These are phyloP conservation scores for Davidsoniella virescens DNA, from an alignment of 2,329 filamentous ascomycete genomes.

Conservation along the genomic window DNA sequence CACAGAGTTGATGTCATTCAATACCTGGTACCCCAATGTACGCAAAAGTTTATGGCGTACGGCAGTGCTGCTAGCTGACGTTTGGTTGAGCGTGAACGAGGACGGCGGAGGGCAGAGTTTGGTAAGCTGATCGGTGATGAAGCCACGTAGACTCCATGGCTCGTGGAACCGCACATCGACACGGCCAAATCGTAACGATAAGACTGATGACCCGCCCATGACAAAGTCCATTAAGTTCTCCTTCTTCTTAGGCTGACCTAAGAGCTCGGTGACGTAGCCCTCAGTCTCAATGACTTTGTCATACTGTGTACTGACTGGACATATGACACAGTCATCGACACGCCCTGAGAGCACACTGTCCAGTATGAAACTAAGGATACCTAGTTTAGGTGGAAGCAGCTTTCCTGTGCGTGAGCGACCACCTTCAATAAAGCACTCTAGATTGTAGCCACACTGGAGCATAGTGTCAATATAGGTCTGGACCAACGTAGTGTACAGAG, in stretches of 20 bases:
- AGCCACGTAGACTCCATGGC: slow-evolving; percentile 77
- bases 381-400: slow-evolving; percentile 84
- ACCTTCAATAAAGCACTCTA: slow-evolving; percentile 96
- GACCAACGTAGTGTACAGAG: slow-evolving; percentile 79
- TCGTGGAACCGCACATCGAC: slow-evolving; percentile 95
- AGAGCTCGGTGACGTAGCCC: slow-evolving; percentile 84
- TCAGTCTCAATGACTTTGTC: slow-evolving; percentile 98
- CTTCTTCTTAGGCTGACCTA: slow-evolving; percentile 88
- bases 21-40: slow-evolving; percentile 78
- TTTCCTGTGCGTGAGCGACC: slow-evolving; percentile 88
- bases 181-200: slow-evolving; percentile 75
- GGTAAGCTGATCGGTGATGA: slow-evolving; percentile 60
- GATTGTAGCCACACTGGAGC: slow-evolving; percentile 77
- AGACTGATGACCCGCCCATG: slow-evolving; percentile 65
- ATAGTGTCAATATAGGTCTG: slow-evolving; percentile 92
- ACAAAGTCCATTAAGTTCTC: slow-evolving; percentile 85
- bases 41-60: slow-evolving; percentile 59
- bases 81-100: slow-evolving; percentile 26
- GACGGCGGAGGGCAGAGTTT: slow-evolving; percentile 14
- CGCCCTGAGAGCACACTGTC: slow-evolving; percentile 80
- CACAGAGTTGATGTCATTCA: slow-evolving; percentile 87
- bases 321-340: slow-evolving; percentile 81
- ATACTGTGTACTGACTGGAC: slow-evolving; percentile 92
- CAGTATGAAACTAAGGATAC: slow-evolving; percentile 79
- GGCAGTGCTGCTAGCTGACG: slow-evolving; percentile 30